These are phyloP conservation scores for Fraxinus velutina DNA, from an alignment of 305 asterid species.

Conservation along the genomic window DNA sequence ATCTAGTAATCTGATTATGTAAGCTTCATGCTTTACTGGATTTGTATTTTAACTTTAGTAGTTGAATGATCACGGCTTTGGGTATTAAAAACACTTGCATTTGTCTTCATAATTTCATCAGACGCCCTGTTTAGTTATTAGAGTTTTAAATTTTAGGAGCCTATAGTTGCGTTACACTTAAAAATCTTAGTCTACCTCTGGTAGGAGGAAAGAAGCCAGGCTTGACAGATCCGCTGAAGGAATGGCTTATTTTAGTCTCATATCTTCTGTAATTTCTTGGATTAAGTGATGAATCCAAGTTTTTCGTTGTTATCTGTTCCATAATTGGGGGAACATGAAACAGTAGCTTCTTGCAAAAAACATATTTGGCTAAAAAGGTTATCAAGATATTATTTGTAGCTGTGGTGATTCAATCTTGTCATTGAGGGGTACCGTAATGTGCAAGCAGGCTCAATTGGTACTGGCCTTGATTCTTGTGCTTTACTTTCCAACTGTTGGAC, in stretches of 20 bases:
- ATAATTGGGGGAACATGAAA: not conserved
- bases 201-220: not conserved
- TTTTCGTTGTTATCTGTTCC: not conserved
- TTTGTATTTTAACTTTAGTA: not conserved
- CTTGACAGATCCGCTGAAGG: not conserved
- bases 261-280: not conserved
- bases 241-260: not conserved
- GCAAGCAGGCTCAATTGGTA: not conserved
- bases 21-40: not conserved
- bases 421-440: not conserved
- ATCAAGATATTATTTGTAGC: not conserved
- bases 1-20: not conserved
- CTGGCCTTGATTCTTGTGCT: not conserved
- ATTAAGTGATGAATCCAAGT: not conserved
- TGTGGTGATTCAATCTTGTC: not conserved
- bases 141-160: not conserved
- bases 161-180: not conserved
- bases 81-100: not conserved
- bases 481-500: not conserved
- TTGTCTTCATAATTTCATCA: not conserved
- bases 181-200: conserved; percentile 1
- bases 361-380: not conserved
- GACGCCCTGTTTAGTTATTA: not conserved
- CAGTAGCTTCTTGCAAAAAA: conserved; percentile 1
- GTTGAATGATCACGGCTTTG: not conserved